Evolutionary conservation across 495 filamentous ascomycete species (phyloP).

Genomic region (Penicillium canariense): DNA sequence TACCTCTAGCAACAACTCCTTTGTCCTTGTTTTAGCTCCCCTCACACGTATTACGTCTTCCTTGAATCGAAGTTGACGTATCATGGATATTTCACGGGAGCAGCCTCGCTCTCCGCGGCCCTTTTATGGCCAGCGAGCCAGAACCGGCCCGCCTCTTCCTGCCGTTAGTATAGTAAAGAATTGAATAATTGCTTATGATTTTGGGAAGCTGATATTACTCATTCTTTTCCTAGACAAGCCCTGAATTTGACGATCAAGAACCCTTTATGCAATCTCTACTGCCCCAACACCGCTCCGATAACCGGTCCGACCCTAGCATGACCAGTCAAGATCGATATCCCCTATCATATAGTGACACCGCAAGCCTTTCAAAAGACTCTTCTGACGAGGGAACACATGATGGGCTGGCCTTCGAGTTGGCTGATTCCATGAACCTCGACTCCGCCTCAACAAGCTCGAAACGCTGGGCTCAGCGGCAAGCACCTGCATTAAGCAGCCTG

Average conservation of each 20-base stretch:
- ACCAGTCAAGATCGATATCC: not conserved
- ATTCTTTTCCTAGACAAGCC: not conserved
- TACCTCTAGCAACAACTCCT: not conserved
- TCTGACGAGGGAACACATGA: not conserved
- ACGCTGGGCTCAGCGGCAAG: not conserved
- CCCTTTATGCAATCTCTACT: slow-evolving; percentile 1
- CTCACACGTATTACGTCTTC: not conserved
- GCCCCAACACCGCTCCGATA: not conserved
- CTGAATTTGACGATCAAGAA: slow-evolving; percentile 2
- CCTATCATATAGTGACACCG: slow-evolving; percentile 1
- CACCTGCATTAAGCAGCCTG: not conserved
- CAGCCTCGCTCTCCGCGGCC: not conserved
- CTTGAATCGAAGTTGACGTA: not conserved
- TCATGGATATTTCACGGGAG: not conserved
- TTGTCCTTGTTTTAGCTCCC: not conserved
- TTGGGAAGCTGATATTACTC: not conserved
- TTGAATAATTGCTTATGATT: not conserved
- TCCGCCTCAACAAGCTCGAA: not conserved
- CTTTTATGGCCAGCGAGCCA: not conserved
- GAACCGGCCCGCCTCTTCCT: not conserved
- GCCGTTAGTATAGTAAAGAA: not conserved
- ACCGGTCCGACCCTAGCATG: not conserved
- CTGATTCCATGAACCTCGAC: not conserved
- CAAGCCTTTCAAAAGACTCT: not conserved
- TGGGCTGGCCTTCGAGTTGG: not conserved